These are phyloP conservation scores for Solanum lycopersicoides DNA, from an alignment of 257 asterid genomes.

Conservation along the genomic window DNA sequence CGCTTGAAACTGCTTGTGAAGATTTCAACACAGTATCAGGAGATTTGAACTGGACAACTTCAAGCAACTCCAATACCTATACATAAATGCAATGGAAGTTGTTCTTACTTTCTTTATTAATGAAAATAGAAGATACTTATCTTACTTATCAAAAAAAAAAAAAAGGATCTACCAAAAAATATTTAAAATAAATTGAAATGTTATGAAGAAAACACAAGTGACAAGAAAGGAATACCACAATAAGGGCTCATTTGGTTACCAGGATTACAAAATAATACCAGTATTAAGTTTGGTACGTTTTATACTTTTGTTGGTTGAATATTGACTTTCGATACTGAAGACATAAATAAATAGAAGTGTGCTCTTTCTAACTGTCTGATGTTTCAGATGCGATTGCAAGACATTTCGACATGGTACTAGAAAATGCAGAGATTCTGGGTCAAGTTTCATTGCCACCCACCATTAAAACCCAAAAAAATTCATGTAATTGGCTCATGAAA, in stretches of 20 bases:
- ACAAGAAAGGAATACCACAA: not conserved
- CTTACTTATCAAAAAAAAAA: not conserved
- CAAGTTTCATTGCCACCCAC: not conserved
- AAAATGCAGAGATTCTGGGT: not conserved
- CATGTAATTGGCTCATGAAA: not conserved
- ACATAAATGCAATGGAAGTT: conserved; percentile 1
- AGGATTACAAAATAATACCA: not conserved
- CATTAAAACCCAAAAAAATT: not conserved
- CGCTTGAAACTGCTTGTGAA: conserved; percentile 58
- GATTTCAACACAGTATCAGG: conserved; percentile 58
- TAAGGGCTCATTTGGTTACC: not conserved
- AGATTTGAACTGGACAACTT: conserved; percentile 69
- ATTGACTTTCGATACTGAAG: not conserved
- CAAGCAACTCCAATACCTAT: conserved; percentile 83
- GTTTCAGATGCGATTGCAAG: not conserved
- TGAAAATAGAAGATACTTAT: not conserved
- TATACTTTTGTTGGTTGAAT: not conserved
- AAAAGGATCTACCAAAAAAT: not conserved
- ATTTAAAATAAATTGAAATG: not conserved
- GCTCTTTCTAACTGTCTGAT: not conserved
- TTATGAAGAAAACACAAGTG: not conserved
- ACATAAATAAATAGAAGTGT: not conserved
- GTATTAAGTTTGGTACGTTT: not conserved
- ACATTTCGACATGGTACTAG: not conserved
- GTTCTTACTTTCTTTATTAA: not conserved